Percentiles rank a stretch among this genome's conserved stretches.
Evolutionary conservation across 164 flowering plant species (phyloP).

Genomic region (Annona squamosa): DNA sequence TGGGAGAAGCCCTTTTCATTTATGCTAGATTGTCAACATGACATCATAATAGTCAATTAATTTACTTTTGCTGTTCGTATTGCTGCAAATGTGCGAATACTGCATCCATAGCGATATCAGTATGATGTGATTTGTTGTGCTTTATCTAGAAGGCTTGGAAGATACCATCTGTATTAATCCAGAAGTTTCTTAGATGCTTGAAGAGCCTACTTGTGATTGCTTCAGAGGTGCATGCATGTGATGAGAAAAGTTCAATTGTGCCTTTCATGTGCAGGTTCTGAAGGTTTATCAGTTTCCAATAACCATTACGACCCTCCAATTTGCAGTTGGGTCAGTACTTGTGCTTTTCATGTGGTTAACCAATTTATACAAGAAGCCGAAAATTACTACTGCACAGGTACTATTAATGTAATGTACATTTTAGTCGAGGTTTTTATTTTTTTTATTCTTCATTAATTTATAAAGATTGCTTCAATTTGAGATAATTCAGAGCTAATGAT

Average conservation of each 20-base stretch:
- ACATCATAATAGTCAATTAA: too few species aligned
- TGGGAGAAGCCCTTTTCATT: too few species aligned
- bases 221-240: background rate
- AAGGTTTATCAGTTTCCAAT: constrained; percentile 63
- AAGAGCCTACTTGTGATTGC: background rate
- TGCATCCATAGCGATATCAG: background rate
- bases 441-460: background rate
- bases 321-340: constrained; percentile 61
- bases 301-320: constrained; percentile 54
- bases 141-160: background rate
- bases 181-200: background rate
- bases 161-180: background rate
- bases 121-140: background rate
- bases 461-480: background rate
- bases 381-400: constrained; percentile 63
- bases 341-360: constrained; percentile 59
- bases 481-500: background rate
- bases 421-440: background rate
- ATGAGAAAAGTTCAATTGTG: background rate
- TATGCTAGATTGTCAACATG: too few species aligned
- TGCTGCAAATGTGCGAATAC: background rate
- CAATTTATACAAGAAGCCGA: constrained; percentile 59
- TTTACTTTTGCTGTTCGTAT: too few species aligned
- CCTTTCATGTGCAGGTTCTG: constrained; percentile 44
- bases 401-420: background rate